Percentiles rank a stretch among this genome's conserved stretches.
phyloP scores from a whole-genome alignment of 164 flowering plant species.

The Umbellularia californica region DNA sequence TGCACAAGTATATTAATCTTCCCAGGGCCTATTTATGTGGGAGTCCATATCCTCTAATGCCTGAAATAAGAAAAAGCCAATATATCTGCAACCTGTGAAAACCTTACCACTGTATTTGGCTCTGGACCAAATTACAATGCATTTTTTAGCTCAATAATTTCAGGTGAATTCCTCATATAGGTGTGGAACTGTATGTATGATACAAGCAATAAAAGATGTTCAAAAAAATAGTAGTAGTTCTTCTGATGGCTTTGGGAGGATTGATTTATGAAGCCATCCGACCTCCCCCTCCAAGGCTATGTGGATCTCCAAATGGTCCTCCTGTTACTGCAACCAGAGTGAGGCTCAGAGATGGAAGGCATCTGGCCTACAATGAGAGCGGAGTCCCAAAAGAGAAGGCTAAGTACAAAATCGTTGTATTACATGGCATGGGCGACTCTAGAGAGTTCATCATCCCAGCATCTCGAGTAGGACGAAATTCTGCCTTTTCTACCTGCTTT shows the following conservation, averaged over 20 bases:
- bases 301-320: slow-evolving; percentile 50
- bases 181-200: too few species aligned
- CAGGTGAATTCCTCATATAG: too few species aligned
- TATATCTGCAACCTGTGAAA: too few species aligned
- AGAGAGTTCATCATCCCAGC: slow-evolving; percentile 35
- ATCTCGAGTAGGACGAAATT: slow-evolving; percentile 25
- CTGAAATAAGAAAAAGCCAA: too few species aligned
- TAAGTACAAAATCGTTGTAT: slow-evolving; percentile 38
- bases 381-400: slow-evolving; percentile 52
- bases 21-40: too few species aligned
- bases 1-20: too few species aligned
- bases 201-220: slow-evolving; percentile 23
- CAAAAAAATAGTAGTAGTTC: slow-evolving; percentile 19
- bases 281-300: slow-evolving; percentile 46
- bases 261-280: slow-evolving; percentile 36
- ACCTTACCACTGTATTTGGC: too few species aligned
- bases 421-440: slow-evolving; percentile 43
- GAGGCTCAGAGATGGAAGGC: slow-evolving; percentile 56
- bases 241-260: slow-evolving; percentile 29
- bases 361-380: slow-evolving; percentile 45
- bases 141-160: too few species aligned
- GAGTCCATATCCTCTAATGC: too few species aligned
- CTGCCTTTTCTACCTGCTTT: not conserved
- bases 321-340: slow-evolving; percentile 50
- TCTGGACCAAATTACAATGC: too few species aligned